These are phyloP conservation scores for Mucor ambiguus DNA, from an alignment of 371 early-diverging fungal species.

Conservation along the genomic window DNA sequence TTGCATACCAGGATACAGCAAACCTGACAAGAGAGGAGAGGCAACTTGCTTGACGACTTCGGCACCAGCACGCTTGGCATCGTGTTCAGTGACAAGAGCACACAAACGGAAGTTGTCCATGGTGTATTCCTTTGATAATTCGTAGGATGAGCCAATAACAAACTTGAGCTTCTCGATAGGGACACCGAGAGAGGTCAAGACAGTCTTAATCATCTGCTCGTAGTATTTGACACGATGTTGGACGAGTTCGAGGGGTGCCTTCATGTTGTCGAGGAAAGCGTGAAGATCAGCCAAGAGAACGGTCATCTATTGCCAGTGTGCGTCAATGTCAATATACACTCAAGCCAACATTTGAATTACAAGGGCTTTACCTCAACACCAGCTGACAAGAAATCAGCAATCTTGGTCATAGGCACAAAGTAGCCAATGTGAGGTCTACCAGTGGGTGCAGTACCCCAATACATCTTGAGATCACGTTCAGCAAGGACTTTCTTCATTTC, in stretches of 20 bases:
- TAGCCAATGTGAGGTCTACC: slow-evolving; percentile 99
- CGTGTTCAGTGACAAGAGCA: slow-evolving; percentile 92
- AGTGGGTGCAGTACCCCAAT: slow-evolving; percentile 99
- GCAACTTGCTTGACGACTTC: slow-evolving; percentile 99
- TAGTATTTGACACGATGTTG: slow-evolving; percentile 94
- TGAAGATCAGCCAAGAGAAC: slow-evolving; percentile 98
- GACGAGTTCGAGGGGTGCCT: slow-evolving; percentile 96
- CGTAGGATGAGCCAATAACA: slow-evolving; percentile 92
- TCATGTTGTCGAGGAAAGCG: slow-evolving; percentile 99
- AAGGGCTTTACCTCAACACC: slow-evolving; percentile 72
- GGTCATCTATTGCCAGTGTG: slow-evolving; percentile 69
- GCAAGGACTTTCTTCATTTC: slow-evolving; percentile 85
- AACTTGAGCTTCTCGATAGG: slow-evolving; percentile 93
- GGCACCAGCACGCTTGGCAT: slow-evolving; percentile 99
- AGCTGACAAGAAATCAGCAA: slow-evolving; percentile 97
- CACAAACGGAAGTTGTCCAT: slow-evolving; percentile 95
- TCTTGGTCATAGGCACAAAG: slow-evolving; percentile 98
- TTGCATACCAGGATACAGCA: slow-evolving; percentile 99
- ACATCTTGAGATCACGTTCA: slow-evolving; percentile 93
- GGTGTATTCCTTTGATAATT: slow-evolving; percentile 87
- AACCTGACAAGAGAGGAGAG: slow-evolving; percentile 90
- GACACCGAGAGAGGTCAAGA: slow-evolving; percentile 90
- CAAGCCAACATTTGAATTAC: no score
- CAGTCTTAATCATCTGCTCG: slow-evolving; percentile 90
- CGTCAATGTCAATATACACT: neutral